A percentile compares a stretch with the other conserved stretches of the same genome.
phyloP scores from a whole-genome alignment of 164 flowering plant genomes.

The Umbilicus rupestris region DNA sequence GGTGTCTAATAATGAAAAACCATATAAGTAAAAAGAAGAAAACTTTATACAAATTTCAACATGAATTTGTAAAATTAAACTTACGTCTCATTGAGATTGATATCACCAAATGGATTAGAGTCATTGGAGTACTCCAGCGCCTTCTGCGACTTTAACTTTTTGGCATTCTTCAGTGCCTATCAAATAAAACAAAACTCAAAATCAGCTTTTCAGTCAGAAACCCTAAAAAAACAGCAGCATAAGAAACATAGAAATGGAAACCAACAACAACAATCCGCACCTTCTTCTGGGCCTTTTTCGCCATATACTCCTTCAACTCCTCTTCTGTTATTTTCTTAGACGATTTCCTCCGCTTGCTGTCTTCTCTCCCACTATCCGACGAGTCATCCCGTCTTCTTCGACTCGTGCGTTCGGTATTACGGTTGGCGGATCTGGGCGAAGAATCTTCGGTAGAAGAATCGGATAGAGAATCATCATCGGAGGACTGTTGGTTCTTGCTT shows the following conservation, averaged over 20 bases:
- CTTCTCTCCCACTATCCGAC: conserved; percentile 5
- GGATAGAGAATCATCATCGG: too few relatives aligned
- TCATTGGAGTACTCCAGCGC: conserved; percentile 89
- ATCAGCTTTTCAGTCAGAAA: neutral
- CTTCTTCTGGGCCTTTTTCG: conserved; percentile 9
- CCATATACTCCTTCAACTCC: conserved; percentile 8
- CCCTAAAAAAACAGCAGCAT: neutral
- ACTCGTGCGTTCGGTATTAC: neutral
- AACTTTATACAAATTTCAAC: neutral
- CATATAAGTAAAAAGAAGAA: neutral
- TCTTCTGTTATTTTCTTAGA: conserved; percentile 4
- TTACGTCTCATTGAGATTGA: conserved; percentile 79
- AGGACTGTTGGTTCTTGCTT: too few relatives aligned
- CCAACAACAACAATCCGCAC: neutral
- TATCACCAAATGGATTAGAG: conserved; percentile 92
- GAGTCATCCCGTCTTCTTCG: neutral
- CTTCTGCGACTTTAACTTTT: conserved; percentile 59
- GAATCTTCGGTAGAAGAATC: neutral
- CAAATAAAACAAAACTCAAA: neutral
- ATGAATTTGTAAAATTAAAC: conserved; percentile 10
- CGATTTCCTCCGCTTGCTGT: conserved; percentile 5
- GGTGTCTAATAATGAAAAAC: neutral
- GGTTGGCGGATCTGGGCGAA: neutral
- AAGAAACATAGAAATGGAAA: neutral
- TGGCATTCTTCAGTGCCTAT: conserved; percentile 67